These are phyloP conservation scores for Epithemia pelagica DNA, from an alignment of 108 stramenopile genomes.

Conservation along the genomic window DNA sequence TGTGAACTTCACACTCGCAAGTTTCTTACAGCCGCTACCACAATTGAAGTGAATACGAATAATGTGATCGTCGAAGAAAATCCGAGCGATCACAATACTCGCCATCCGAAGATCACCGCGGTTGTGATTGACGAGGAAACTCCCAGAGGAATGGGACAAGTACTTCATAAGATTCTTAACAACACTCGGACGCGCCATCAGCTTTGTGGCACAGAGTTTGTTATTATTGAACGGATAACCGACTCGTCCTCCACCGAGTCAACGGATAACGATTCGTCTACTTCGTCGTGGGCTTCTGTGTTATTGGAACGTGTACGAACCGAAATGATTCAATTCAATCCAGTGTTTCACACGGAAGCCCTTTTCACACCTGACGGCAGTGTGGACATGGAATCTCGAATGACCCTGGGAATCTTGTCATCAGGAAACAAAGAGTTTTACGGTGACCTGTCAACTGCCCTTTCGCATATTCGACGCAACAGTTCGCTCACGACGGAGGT, in stretches of 20 bases:
- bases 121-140: constrained; percentile 28
- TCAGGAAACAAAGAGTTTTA: constrained; percentile 14
- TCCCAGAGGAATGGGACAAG: constrained; percentile 13
- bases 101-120: constrained; percentile 14
- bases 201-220: not conserved
- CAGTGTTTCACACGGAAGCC: constrained; percentile 18
- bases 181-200: not conserved
- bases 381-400: not conserved
- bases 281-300: constrained; percentile 9
- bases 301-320: constrained; percentile 26
- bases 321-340: constrained; percentile 18
- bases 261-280: not conserved
- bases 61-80: not conserved
- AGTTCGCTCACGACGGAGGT: constrained; percentile 10
- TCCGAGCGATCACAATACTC: not conserved
- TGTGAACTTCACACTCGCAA: constrained; percentile 23
- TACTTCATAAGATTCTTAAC: constrained; percentile 21
- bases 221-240: not conserved
- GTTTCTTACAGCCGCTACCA: not conserved
- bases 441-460: constrained; percentile 1
- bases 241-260: not conserved
- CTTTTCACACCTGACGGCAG: not conserved
- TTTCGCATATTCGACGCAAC: constrained; percentile 7
- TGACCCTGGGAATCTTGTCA: constrained; percentile 12
- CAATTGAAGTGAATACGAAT: not conserved